Evolutionary conservation across 1,139 yeast genomes (phyloP).

Genomic region (Ogataea hybrid): DNA sequence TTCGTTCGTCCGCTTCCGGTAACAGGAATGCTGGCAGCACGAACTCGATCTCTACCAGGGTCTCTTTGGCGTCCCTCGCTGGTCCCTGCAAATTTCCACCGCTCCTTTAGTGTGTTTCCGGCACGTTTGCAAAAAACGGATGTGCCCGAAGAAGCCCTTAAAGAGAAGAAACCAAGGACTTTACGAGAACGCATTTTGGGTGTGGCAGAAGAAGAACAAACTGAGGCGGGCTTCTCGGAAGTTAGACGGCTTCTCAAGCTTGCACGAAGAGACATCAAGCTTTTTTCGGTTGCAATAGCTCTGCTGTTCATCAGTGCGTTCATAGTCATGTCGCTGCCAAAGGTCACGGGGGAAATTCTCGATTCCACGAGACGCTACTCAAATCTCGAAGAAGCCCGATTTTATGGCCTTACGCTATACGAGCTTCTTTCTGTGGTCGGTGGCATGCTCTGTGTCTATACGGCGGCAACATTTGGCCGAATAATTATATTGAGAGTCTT

Average conservation of each 20-base stretch:
- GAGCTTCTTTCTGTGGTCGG: constrained; percentile 49
- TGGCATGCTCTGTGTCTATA: constrained; percentile 63
- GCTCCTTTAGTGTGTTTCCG: background rate
- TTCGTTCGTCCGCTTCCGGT: background rate
- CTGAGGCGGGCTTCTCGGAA: constrained; percentile 43
- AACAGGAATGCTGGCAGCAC: background rate
- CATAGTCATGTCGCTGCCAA: constrained; percentile 75
- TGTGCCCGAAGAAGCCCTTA: constrained; percentile 1
- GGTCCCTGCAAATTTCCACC: background rate
- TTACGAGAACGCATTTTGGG: constrained; percentile 31
- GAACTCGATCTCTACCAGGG: background rate
- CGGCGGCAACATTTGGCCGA: constrained; percentile 78
- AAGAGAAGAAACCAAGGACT: constrained; percentile 7
- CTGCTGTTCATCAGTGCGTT: constrained; percentile 58
- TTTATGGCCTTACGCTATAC: constrained; percentile 48
- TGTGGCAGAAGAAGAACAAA: constrained; percentile 31
- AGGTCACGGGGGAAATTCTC: constrained; percentile 74
- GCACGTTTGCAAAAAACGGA: background rate
- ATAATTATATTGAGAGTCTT: constrained; percentile 67
- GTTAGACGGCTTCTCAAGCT: constrained; percentile 47
- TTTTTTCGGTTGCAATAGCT: constrained; percentile 57
- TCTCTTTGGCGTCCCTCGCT: background rate
- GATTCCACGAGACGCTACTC: constrained; percentile 50
- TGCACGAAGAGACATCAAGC: constrained; percentile 48
- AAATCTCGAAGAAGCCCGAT: constrained; percentile 34